Evolutionary conservation across 768 basidiomycete species (phyloP), one percentile per base, ranked within the genome.

Genomic region (Tulasnella sp.): DNA sequence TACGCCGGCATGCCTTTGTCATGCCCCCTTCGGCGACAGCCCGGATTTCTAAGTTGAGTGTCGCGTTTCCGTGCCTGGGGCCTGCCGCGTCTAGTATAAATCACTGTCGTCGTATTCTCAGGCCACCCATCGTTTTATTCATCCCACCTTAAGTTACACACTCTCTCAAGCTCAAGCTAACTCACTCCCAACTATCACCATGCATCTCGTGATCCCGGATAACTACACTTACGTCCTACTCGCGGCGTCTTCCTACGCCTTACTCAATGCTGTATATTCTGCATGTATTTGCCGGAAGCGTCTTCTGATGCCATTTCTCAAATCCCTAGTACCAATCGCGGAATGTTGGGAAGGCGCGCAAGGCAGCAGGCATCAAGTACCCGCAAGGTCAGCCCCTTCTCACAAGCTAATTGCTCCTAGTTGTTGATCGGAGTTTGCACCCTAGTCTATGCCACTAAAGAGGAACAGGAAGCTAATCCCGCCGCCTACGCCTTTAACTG

Each of bases 401-500:
- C 45, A 10, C n/a, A 29, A 11, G 27, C 27, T 26, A 11, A 38
- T 41, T 17, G 30, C 30, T 51, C 29, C 47, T 15, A 21, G 11
- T 8, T 19, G 24, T n/a, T 49, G 26, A 51, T 29, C 47, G 5
- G 3, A 58, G 10, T 43, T 30, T 24, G 24, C 45, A 4, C 26
- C 29, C 23, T 15, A 58, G 56, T 51, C 27, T 58, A 58, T 32
- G 56, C 56, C 21, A 45, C 48, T n/a, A 58, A 58, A 50, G 56
- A 43, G 10, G 34, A 56, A 7, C 34, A 56, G 43, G 54, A 56
- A 10, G 54, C 54, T 13, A 56, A 42, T n/a, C 34, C 34, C 11
- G 54, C 34, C 17, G 55, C 55, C 4, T 19, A 23, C 5, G 26
- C 21, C 1, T 59, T 59, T 32, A 59, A 59, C 49, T 59, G 58